Conservation (phyloP, 345 rosid genomes). For the Noccaea bulbosa region DNA sequence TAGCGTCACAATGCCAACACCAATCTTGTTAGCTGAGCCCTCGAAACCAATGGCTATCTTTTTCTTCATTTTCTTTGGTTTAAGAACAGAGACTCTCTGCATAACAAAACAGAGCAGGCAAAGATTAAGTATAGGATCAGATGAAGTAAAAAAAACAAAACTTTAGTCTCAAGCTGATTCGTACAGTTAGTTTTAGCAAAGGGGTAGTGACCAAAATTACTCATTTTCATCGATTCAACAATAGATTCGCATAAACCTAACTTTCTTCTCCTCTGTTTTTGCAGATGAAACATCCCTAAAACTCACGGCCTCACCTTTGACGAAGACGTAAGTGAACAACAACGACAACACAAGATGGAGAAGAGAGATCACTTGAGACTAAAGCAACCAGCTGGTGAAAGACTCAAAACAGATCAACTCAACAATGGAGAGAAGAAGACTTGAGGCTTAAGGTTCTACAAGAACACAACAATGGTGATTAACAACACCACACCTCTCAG, state of each 20-base stretch:
- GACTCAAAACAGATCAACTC: too few species aligned
- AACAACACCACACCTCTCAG: too few species aligned
- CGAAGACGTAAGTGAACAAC: too few species aligned
- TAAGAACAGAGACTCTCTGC: not conserved
- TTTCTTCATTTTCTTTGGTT: conserved; percentile 55
- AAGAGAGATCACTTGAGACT: too few species aligned
- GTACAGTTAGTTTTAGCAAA: not conserved
- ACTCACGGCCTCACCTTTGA: too few species aligned
- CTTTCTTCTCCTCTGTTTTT: not conserved
- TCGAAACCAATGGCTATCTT: conserved; percentile 88
- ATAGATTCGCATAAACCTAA: not conserved
- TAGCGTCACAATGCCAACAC: conserved; percentile 80
- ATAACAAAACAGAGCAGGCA: conserved; percentile 14
- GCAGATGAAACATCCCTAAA: too few species aligned
- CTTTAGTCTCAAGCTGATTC: not conserved
- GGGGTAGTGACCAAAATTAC: not conserved
- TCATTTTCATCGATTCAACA: conserved; percentile 8
- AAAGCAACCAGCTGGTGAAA: too few species aligned
- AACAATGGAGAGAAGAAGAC: too few species aligned
- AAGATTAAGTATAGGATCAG: not conserved
- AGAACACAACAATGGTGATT: too few species aligned
- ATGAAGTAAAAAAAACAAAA: conserved; percentile 8
- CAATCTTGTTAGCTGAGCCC: conserved; percentile 96
- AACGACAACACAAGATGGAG: too few species aligned
- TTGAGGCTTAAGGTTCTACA: too few species aligned